Evolutionary conservation across 2,329 filamentous ascomycete genomes (phyloP), one percentile per base, ranked within the genome.

Genomic region (Colletotrichum chlorophyti): DNA sequence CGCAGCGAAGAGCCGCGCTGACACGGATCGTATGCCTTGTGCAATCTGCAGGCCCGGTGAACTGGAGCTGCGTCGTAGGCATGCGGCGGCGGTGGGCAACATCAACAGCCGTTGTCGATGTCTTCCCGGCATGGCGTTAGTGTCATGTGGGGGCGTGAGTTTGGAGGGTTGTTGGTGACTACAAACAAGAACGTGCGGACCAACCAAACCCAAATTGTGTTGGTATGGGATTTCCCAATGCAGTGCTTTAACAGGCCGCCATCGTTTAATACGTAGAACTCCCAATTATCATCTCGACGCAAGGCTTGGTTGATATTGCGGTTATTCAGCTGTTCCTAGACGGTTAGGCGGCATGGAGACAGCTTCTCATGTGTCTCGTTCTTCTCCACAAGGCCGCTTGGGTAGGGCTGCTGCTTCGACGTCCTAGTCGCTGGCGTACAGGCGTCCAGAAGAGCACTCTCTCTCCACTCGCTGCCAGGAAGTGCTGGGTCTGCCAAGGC

Each of bases 291-390:
- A 40, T 27, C 23, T 48, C 41, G 49, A 47, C 37, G 35, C 54
- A 35, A 48, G 29, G 29, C 43, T 45, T 55, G 35, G 51, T 45
- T 55, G 35, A 43, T 55, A 38, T 54, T 55, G 31, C 43, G 37
- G 38, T 38, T 27, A 40, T 32, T 12, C 50, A 43, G 37, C 6
- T 38, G 17, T 45, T 24, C 41, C 10, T 14, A 31, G 54, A 58
- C 41, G 45, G 23, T 50, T 48, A 29, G 12, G 42, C 54, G 48
- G 23, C 6, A 58, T 48, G 35, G 49, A 47, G 35, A 41, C 54
- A 23, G 27, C 43, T 40, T 35, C 42, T 42, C 37, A 53, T 47
- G 17, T 42, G 23, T 48, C 37, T 46, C 42, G 24, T 29, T 32
- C 29, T 27, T 47, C 26, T 54, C 53, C 49, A 42, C 38, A 58